Percentiles rank a stretch among this genome's conserved stretches.
Conservation (phyloP, 148 eudicot species). For the Dysphania ambrosioides region DNA sequence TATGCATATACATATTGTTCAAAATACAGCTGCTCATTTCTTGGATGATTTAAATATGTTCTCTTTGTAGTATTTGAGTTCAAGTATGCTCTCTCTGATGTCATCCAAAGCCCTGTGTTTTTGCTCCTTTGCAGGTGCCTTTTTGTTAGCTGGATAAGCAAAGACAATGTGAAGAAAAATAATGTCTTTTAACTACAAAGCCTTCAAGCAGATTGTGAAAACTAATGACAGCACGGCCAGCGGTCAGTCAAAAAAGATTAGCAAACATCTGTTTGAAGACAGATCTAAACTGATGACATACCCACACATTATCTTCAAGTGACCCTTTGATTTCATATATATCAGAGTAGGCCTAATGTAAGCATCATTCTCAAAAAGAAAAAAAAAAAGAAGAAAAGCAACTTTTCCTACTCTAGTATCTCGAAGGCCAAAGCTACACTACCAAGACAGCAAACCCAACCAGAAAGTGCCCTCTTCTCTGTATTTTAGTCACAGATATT, state of each 20-base stretch:
- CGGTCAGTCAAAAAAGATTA: not conserved
- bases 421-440: not conserved
- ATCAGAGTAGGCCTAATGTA: too few relatives aligned
- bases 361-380: too few relatives aligned
- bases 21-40: constrained; percentile 1
- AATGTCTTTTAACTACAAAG: not conserved
- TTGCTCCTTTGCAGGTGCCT: constrained; percentile 76
- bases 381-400: too few relatives aligned
- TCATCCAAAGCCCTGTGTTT: constrained; percentile 91
- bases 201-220: not conserved
- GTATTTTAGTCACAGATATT: not conserved
- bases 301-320: too few relatives aligned
- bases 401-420: not conserved
- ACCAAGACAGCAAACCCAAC: not conserved
- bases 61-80: constrained; percentile 76
- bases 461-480: not conserved
- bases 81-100: constrained; percentile 84
- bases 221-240: not conserved
- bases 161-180: not conserved
- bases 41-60: constrained; percentile 50
- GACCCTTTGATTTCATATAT: not conserved
- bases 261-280: not conserved
- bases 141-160: constrained; percentile 35
- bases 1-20: not conserved
- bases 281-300: not conserved